Evolutionary conservation across 23 red algal species (phyloP), one percentile per base, ranked within the genome.

Genomic region (Chondrus crispus): DNA sequence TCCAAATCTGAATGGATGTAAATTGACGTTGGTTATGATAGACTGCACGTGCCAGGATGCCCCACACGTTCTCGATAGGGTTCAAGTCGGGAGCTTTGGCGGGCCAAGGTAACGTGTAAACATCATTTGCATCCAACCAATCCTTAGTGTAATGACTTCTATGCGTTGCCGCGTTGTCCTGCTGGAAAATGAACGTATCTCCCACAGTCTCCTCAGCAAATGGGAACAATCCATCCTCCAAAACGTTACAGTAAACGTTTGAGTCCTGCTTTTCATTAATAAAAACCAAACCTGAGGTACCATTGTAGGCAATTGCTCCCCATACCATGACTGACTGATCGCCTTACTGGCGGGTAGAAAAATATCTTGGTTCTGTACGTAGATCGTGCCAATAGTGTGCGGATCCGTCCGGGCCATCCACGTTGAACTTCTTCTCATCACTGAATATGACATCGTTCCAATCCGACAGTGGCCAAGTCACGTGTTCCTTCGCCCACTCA

Each of bases 381-480:
- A 80, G 13, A 47, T 43, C 41, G 29, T 80, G 11, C 74, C 74
- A 80, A 80, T 80, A 80, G 29, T 11, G 47, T 40, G 74, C 74
- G 10, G 10, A 80, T 19, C 74, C 26, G 47, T 80, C 74, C 41
- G 74, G 74, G 46, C 42, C 74, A 80, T 80, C 74, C 41, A 49
- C 46, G 42, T 80, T 80, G 29, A 1, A 80, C 51, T 1, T 80
- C 16, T 1, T 80, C 1, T 80, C 74, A 39, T 80, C 74, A 16
- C 0, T 72, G 26, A 72, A 72, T 20, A 72, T 38, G 26, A 72
- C 0, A 0, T 38, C 33, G 16, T 38, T 38, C 66, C 1, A 72
- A 30, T 72, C 1, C 0, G 0, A 1, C 1, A 38, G 26, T 14
- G 16, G 16, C 66, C 22, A 38, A 16, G 1, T 1, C 24, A 72